A percentile compares a stretch with the other conserved stretches of the same genome.
These are phyloP conservation scores for Lentinus brumalis DNA, from an alignment of 768 basidiomycete genomes.

Conservation along the genomic window DNA sequence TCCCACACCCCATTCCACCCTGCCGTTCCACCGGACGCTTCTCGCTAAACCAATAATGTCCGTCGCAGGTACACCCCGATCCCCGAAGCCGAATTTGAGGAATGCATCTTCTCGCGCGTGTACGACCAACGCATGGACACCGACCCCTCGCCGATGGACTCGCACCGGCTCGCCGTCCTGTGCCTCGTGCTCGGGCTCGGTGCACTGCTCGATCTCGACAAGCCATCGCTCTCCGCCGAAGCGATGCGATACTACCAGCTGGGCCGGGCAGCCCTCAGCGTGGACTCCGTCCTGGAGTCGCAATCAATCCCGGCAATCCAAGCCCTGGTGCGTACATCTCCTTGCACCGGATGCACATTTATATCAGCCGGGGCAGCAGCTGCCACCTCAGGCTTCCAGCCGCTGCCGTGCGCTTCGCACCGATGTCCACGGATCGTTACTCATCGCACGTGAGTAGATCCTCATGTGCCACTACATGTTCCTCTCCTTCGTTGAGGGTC, in stretches of 20 bases:
- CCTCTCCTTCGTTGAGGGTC: conserved; percentile 50
- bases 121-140: conserved; percentile 41
- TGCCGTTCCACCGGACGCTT: background rate
- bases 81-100: conserved; percentile 56
- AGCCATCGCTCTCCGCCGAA: conserved; percentile 53
- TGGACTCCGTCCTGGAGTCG: conserved; percentile 67
- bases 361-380: background rate
- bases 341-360: background rate
- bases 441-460: conserved; percentile 43
- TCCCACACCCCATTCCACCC: background rate
- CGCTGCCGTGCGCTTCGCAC: conserved; percentile 11
- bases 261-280: conserved; percentile 56
- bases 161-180: conserved; percentile 60
- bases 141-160: conserved; percentile 37
- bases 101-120: conserved; percentile 51
- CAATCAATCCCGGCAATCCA: conserved; percentile 66
- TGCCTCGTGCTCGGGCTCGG: conserved; percentile 69
- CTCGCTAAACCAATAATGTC: background rate
- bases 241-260: conserved; percentile 63
- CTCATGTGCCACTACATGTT: conserved; percentile 56
- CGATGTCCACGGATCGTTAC: conserved; percentile 31
- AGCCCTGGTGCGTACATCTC: conserved; percentile 51
- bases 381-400: background rate
- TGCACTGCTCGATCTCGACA: conserved; percentile 59
- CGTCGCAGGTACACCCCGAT: conserved; percentile 65